Conservation (phyloP, 257 asterid species). For the Verbascum thapsus region DNA sequence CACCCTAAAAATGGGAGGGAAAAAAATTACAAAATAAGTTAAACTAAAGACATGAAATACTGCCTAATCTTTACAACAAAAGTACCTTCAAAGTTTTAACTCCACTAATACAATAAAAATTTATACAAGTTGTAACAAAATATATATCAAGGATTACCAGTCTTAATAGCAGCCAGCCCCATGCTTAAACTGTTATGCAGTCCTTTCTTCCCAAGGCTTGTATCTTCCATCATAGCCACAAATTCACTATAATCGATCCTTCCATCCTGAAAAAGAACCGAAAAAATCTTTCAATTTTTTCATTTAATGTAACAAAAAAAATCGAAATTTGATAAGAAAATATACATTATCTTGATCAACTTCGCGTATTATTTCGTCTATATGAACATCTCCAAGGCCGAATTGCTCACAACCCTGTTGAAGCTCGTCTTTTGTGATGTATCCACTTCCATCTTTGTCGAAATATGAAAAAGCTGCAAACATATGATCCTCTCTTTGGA, state of each 20-base stretch:
- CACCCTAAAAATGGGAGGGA: conserved; percentile 25
- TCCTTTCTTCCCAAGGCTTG: conserved; percentile 52
- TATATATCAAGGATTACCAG: conserved; percentile 22
- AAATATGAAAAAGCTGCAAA: conserved; percentile 81
- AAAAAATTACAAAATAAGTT: conserved; percentile 14
- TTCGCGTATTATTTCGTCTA: conserved; percentile 83
- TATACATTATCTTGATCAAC: conserved; percentile 79
- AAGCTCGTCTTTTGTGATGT: conserved; percentile 81
- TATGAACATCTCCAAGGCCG: conserved; percentile 59
- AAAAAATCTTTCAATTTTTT: background rate
- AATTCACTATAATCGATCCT: conserved; percentile 79
- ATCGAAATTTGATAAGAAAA: background rate
- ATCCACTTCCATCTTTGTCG: conserved; percentile 88
- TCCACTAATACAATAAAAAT: conserved; percentile 28
- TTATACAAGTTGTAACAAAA: conserved; percentile 26
- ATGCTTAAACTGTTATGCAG: conserved; percentile 36
- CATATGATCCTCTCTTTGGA: conserved; percentile 75
- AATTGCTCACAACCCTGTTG: conserved; percentile 85
- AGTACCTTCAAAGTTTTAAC: conserved; percentile 12
- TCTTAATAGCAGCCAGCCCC: conserved; percentile 34
- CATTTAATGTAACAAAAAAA: background rate
- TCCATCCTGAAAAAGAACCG: conserved; percentile 61
- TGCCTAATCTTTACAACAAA: conserved; percentile 39
- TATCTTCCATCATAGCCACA: conserved; percentile 87
- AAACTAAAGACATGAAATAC: conserved; percentile 21